These are phyloP conservation scores for Verticillium nonalfalfae DNA, from an alignment of 2,329 filamentous ascomycete species.

Conservation along the genomic window DNA sequence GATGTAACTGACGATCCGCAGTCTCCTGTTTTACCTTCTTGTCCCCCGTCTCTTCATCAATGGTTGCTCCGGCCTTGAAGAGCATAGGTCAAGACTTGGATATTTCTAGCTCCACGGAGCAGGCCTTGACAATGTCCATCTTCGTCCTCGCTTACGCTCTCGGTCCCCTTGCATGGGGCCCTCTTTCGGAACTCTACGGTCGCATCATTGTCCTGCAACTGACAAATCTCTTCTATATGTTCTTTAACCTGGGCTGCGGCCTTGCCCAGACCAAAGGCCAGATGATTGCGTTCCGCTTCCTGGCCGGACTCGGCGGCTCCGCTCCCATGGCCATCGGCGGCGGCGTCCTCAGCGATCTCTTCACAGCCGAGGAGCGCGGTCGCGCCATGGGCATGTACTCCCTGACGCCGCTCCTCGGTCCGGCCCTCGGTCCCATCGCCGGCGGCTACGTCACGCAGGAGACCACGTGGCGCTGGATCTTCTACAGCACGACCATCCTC, in stretches of 20 bases:
- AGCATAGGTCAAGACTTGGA: conserved; percentile 47
- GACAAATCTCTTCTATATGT: conserved; percentile 41
- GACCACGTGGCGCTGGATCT: conserved; percentile 67
- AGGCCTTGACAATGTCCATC: conserved; percentile 38
- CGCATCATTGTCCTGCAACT: conserved; percentile 31
- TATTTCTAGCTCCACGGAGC: conserved; percentile 37
- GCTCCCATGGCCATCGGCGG: conserved; percentile 34
- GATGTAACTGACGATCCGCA: conserved; percentile 1
- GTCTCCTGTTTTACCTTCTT: conserved; percentile 53
- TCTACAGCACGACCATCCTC: conserved; percentile 59
- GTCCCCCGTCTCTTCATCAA: conserved; percentile 52
- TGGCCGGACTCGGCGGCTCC: conserved; percentile 33
- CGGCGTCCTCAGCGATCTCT: conserved; percentile 34
- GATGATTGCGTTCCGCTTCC: conserved; percentile 39
- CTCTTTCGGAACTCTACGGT: conserved; percentile 42
- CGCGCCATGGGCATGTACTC: conserved; percentile 28
- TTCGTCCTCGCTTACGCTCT: conserved; percentile 48
- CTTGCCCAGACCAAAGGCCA: conserved; percentile 35
- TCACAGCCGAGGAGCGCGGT: conserved; percentile 33
- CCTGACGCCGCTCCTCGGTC: conserved; percentile 46
- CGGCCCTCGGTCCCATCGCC: conserved; percentile 60
- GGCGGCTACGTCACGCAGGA: conserved; percentile 59
- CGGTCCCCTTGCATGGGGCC: conserved; percentile 41
- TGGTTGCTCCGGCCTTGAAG: conserved; percentile 45
- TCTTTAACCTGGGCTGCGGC: conserved; percentile 56